These are phyloP conservation scores for Chaetomidium leptoderma DNA, from an alignment of 495 filamentous ascomycete genomes.

Conservation along the genomic window DNA sequence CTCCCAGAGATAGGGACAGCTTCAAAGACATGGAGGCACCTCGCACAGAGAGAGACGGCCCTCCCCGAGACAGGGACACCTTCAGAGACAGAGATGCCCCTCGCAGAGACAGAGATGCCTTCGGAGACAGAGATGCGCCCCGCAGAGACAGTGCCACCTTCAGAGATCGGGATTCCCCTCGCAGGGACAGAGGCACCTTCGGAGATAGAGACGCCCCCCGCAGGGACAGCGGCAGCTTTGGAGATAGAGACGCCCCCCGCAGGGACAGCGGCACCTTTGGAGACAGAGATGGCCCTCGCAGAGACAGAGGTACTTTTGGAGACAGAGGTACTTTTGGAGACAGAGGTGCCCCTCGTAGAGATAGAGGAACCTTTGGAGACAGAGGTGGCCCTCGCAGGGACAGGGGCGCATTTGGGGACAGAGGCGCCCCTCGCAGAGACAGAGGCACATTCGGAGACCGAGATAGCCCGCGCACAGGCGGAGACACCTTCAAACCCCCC, in stretches of 20 bases:
- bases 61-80: not conserved
- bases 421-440: not conserved
- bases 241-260: not conserved
- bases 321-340: not conserved
- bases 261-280: not conserved
- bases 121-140: not conserved
- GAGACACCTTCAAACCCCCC: not conserved
- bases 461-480: not conserved
- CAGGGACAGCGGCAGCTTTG: not conserved
- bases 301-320: not conserved
- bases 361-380: not conserved
- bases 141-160: not conserved
- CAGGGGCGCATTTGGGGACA: not conserved
- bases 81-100: not conserved
- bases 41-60: not conserved
- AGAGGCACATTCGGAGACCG: not conserved
- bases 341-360: not conserved
- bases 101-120: not conserved
- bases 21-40: not conserved
- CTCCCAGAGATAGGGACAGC: not conserved
- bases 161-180: not conserved
- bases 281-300: not conserved
- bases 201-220: not conserved
- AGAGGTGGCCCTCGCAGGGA: not conserved
- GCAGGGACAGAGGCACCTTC: not conserved